These are phyloP conservation scores for Candida pseudocylindracea DNA, from an alignment of 1,139 yeast genomes.

Conservation along the genomic window DNA sequence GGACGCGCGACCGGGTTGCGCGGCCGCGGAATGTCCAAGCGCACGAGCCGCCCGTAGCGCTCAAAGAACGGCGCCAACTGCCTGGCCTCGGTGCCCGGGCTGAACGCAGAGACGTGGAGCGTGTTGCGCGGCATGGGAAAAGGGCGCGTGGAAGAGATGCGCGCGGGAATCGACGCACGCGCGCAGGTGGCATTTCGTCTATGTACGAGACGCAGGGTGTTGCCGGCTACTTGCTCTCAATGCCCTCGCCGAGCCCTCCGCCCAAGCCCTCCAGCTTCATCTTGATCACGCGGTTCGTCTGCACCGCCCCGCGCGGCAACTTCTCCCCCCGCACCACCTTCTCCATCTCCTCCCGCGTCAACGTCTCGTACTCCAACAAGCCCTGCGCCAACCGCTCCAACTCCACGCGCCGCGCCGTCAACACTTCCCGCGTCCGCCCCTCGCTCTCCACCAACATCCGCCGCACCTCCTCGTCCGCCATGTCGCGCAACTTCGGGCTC, in stretches of 20 bases:
- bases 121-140: slow-evolving; percentile 1
- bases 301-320: slow-evolving; percentile 39
- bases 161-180: too few relatives aligned
- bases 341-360: slow-evolving; percentile 81
- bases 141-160: too few relatives aligned
- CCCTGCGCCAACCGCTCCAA: slow-evolving; percentile 83
- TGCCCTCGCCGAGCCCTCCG: too few relatives aligned
- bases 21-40: slow-evolving; percentile 1
- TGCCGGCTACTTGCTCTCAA: too few relatives aligned
- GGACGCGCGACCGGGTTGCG: slow-evolving; percentile 1
- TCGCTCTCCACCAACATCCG: slow-evolving; percentile 54
- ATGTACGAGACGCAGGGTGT: too few relatives aligned
- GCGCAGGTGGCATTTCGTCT: too few relatives aligned
- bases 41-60: not conserved
- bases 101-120: slow-evolving; percentile 1
- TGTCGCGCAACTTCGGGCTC: slow-evolving; percentile 73
- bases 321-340: slow-evolving; percentile 61
- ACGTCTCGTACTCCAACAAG: slow-evolving; percentile 82
- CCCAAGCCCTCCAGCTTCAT: not conserved
- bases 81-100: not conserved
- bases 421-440: slow-evolving; percentile 48
- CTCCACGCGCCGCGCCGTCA: slow-evolving; percentile 42
- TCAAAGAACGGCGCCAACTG: slow-evolving; percentile 1
- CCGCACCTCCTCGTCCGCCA: slow-evolving; percentile 86
- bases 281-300: slow-evolving; percentile 64